Base-by-base conservation (phyloP, 2,329 filamentous ascomycete genomes). In the Sclerotinia nivalis region DNA sequence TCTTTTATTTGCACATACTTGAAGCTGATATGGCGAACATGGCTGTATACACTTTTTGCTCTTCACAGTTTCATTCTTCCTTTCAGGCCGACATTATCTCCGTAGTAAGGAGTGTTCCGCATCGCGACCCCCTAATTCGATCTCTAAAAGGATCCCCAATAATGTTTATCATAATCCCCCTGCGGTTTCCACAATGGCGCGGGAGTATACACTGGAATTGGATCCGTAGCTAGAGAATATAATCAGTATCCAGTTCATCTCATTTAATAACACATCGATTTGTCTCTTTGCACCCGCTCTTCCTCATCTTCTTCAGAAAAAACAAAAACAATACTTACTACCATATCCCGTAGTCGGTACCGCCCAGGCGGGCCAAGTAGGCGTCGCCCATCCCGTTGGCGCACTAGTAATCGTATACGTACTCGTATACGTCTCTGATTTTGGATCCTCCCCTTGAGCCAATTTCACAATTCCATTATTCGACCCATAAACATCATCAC, bases 131-230 rank as follows among this genome's bases (percentile, higher is more conserved):
- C 40, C 40, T 43, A 7, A 34, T 4, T 34, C 4, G 34, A 15
- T 22, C 66, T 25, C 59, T 55, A 69, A 25, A 69, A 69, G 2
- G 58, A 47, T 13, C 67, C 67, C 67, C 67, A 69, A 54, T 69
- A 69, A 55, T 69, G 67, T 34, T 55, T 55, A 55, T 69, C 58
- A 55, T 69, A 69, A 45, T 69, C 67, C 1, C 67, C 58, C 20
- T 62, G 47, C 0, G 71, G 69, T 15, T 58, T 72, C 80, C 80
- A 81, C 54, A 80, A 71, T 22, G 76, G 73, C 58, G 76, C 74
- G 10, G 79, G 80, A 0, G 75, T 73, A 37, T 76, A 76, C 15
- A 75, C 78, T 0, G 80, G 74, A 62, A 76, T 76, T 2, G 73
- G 73, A 47, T 70, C 49, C 37, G 69, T 73, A 73, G 76, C 40